phyloP scores from a whole-genome alignment of 1,284 basidiomycete species.

The Neolentinus lepideus region DNA sequence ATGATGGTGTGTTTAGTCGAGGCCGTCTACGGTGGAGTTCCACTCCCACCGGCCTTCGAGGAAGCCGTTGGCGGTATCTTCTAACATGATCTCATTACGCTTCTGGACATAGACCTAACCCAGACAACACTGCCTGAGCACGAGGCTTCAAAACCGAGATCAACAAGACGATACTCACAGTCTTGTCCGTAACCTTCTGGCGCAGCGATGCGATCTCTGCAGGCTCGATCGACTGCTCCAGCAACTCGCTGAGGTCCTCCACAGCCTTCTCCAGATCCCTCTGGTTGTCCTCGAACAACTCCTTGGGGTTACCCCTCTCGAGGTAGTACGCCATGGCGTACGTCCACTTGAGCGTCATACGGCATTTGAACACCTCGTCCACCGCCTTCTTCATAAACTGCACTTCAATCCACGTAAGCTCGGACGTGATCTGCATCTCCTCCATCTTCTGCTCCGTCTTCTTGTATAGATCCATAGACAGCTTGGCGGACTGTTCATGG shows the following conservation, averaged over 20 bases:
- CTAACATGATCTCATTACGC: slow-evolving; percentile 89
- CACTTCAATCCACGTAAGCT: slow-evolving; percentile 96
- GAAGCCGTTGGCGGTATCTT: slow-evolving; percentile 91
- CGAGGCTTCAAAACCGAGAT: background rate
- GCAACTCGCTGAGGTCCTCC: slow-evolving; percentile 87
- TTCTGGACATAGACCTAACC: slow-evolving; percentile 90
- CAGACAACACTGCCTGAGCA: slow-evolving; percentile 5
- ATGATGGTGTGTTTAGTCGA: slow-evolving; percentile 23
- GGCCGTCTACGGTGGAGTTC: slow-evolving; percentile 64
- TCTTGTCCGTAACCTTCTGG: slow-evolving; percentile 92
- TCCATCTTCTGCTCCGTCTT: slow-evolving; percentile 99
- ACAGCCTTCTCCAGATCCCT: slow-evolving; percentile 94
- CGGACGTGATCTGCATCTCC: slow-evolving; percentile 91
- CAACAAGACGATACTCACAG: slow-evolving; percentile 43
- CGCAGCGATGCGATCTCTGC: slow-evolving; percentile 79
- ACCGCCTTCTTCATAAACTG: slow-evolving; percentile 99
- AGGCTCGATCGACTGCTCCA: slow-evolving; percentile 87
- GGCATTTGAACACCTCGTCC: slow-evolving; percentile 84
- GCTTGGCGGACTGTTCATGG: slow-evolving; percentile 96
- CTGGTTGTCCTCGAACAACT: slow-evolving; percentile 97
- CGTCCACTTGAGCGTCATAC: slow-evolving; percentile 98
- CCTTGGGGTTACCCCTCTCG: slow-evolving; percentile 86
- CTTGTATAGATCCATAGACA: slow-evolving; percentile 86
- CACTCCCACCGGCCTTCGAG: slow-evolving; percentile 80
- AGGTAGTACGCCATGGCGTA: slow-evolving; percentile 99